These are phyloP conservation scores for Metroxylon sagu DNA, from an alignment of 176 grass and related monocot genomes.

Conservation along the genomic window DNA sequence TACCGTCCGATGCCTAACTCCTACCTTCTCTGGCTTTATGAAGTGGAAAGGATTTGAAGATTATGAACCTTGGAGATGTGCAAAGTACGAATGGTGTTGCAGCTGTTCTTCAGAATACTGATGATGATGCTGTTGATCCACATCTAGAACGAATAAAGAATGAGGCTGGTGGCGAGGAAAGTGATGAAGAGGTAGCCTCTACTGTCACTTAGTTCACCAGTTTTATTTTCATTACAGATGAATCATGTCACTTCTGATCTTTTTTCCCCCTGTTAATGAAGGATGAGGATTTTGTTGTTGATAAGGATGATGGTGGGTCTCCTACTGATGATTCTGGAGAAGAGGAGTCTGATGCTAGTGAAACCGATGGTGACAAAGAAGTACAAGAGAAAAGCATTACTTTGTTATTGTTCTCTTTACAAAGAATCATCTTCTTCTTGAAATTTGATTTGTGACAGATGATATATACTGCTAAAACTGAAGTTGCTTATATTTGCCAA, in stretches of 20 bases:
- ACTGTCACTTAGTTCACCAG: constrained; percentile 1
- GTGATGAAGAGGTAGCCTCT: constrained; percentile 85
- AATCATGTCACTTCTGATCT: constrained; percentile 1
- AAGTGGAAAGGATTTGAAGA: constrained; percentile 84
- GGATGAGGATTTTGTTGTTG: constrained; percentile 98
- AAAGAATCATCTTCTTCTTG: too few relatives aligned
- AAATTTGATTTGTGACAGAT: too few relatives aligned
- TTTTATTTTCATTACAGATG: not conserved
- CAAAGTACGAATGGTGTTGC: constrained; percentile 60
- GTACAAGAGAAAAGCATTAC: constrained; percentile 9
- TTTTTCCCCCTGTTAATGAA: constrained; percentile 14
- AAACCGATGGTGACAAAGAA: constrained; percentile 72
- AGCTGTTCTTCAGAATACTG: constrained; percentile 62
- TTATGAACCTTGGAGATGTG: constrained; percentile 86
- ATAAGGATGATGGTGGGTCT: constrained; percentile 93
- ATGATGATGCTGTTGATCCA: constrained; percentile 76
- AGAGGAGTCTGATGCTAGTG: constrained; percentile 85
- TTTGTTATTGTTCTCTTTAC: too few relatives aligned
- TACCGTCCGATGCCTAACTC: not conserved
- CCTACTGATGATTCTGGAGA: constrained; percentile 93
- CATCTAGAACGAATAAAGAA: constrained; percentile 70
- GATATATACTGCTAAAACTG: too few relatives aligned
- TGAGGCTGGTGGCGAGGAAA: constrained; percentile 77
- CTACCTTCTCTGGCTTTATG: not conserved
- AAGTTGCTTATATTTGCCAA: too few relatives aligned